phyloP scores from a whole-genome alignment of 345 rosid genomes.

The Alliaria petiolata region DNA sequence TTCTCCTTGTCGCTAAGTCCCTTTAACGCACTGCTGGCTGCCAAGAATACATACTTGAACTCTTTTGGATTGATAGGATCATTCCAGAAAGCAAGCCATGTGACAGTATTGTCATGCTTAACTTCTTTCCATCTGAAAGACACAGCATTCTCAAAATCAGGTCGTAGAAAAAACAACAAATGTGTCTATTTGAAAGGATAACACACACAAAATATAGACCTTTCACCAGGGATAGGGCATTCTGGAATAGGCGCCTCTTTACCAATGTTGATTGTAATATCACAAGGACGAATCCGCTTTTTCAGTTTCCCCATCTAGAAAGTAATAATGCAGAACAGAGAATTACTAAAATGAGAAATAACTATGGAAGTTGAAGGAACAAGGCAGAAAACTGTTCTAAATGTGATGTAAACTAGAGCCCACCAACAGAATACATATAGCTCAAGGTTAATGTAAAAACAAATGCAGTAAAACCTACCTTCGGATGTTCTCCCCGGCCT shows the following conservation, averaged over 20 bases:
- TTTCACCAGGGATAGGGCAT: conserved; percentile 95
- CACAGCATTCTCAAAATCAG: background rate
- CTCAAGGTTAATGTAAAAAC: background rate
- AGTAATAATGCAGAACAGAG: background rate
- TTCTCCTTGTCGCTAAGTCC: conserved; percentile 99
- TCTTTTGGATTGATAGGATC: conserved; percentile 96
- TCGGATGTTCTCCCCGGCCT: conserved; percentile 99
- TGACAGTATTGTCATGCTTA: conserved; percentile 95
- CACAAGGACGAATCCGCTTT: conserved; percentile 80
- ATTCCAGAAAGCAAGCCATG: conserved; percentile 99
- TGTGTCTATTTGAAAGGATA: background rate
- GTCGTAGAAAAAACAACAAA: background rate
- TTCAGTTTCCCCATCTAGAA: conserved; percentile 98
- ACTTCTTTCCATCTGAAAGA: conserved; percentile 94
- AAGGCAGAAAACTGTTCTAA: background rate
- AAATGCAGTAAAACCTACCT: conserved; percentile 43
- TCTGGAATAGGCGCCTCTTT: conserved; percentile 80
- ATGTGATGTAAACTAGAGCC: background rate
- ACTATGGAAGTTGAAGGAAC: background rate
- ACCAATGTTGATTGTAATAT: conserved; percentile 94
- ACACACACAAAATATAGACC: conserved; percentile 40
- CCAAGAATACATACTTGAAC: conserved; percentile 95
- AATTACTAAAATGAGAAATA: conserved; percentile 7
- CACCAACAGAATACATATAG: background rate
- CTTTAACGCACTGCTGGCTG: conserved; percentile 95